These are phyloP conservation scores for Aspergillus incahuasiensis DNA, from an alignment of 495 filamentous ascomycete genomes.

Conservation along the genomic window DNA sequence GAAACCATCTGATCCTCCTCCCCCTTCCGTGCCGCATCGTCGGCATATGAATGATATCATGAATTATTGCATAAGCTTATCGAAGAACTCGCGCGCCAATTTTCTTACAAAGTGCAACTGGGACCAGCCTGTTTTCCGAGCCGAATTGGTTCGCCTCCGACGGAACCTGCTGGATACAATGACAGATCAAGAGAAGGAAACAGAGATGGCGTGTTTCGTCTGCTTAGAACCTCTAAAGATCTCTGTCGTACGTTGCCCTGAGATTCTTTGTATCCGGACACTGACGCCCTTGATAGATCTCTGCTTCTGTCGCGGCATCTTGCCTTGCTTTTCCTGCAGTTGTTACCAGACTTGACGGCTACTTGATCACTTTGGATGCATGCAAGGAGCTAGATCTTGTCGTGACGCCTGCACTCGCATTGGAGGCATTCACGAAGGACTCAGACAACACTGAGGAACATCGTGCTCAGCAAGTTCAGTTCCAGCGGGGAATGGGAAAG, in stretches of 20 bases:
- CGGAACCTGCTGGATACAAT: constrained; percentile 74
- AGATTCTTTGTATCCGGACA: neutral
- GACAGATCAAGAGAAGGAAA: constrained; percentile 46
- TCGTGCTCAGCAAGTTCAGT: constrained; percentile 61
- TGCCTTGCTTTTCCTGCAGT: constrained; percentile 75
- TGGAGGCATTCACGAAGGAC: constrained; percentile 94
- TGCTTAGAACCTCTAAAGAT: constrained; percentile 64
- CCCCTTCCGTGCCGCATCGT: constrained; percentile 39
- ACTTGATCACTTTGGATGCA: constrained; percentile 73
- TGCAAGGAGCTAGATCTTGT: constrained; percentile 54
- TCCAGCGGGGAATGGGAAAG: constrained; percentile 86
- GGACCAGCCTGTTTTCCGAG: constrained; percentile 74
- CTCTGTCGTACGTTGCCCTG: constrained; percentile 59
- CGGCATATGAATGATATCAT: constrained; percentile 58
- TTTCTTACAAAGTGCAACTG: constrained; percentile 44
- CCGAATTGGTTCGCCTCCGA: constrained; percentile 65
- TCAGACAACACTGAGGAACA: constrained; percentile 87
- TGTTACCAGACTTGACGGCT: constrained; percentile 76
- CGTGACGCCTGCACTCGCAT: constrained; percentile 62
- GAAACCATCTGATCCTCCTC: constrained; percentile 51
- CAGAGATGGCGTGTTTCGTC: constrained; percentile 36
- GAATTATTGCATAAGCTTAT: constrained; percentile 59
- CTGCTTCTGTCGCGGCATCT: constrained; percentile 58
- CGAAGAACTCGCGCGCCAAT: constrained; percentile 45
- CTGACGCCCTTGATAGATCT: constrained; percentile 49